Evolutionary conservation across 176 grass and related monocot genomes (phyloP).

Genomic region (Cenchrus fungigraminus): DNA sequence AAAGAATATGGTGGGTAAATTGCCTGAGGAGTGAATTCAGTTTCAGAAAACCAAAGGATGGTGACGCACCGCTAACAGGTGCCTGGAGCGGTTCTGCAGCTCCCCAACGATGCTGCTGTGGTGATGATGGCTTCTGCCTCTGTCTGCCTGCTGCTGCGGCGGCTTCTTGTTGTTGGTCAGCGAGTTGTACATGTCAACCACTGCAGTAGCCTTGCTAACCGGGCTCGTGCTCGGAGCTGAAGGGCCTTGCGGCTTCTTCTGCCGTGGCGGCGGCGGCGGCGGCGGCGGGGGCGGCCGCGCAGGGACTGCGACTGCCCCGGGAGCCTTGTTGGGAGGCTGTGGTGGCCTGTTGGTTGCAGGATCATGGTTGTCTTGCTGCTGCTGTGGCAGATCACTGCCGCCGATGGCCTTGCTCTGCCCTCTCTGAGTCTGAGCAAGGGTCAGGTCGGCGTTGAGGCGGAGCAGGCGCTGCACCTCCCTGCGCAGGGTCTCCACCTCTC

Average conservation of each 20-base stretch:
- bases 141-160: neutral
- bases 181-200: constrained; percentile 85
- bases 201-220: constrained; percentile 65
- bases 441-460: constrained; percentile 47
- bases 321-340: constrained; percentile 1
- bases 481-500: constrained; percentile 47
- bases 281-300: constrained; percentile 53
- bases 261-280: constrained; percentile 36
- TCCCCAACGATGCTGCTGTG: constrained; percentile 68
- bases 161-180: constrained; percentile 41
- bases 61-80: constrained; percentile 70
- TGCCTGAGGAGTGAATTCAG: neutral
- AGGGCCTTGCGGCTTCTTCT: constrained; percentile 15
- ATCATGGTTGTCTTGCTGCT: constrained; percentile 1
- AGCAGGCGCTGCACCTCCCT: constrained; percentile 62
- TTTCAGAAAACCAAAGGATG: neutral
- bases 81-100: constrained; percentile 86
- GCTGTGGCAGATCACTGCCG: neutral
- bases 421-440: constrained; percentile 40
- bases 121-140: neutral
- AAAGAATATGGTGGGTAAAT: neutral
- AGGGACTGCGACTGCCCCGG: neutral
- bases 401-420: constrained; percentile 1
- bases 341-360: neutral
- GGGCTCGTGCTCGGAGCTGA: constrained; percentile 34